Base-by-base conservation (phyloP, 441 rosid genomes). In the Francoa sonchifolia region DNA sequence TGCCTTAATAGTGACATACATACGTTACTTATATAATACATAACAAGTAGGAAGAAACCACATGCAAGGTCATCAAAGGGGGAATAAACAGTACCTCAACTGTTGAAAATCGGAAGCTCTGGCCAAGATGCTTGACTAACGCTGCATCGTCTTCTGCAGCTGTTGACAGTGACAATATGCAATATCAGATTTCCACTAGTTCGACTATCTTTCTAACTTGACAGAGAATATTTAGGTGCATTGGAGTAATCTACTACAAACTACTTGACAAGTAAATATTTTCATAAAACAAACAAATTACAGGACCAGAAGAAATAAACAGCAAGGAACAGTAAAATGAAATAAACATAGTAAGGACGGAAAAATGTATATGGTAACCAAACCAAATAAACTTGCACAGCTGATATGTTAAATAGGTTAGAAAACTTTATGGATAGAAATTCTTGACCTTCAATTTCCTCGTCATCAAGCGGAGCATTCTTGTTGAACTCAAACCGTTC, bases 381-480 rank as follows among this genome's bases (percentile, higher is more conserved):
- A 1, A 23, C 27, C 27, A 3, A 23, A 3, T 23, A 23, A 3
- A 23, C 27, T 23, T 23, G 27, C 27, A 23, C 27, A 23, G 7
- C 27, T 7, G 7, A 23, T 7, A 3, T 23, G 27, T 23, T n/a
- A n/a, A n/a, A n/a, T n/a, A n/a, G n/a, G n/a, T n/a, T n/a, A n/a
- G n/a, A n/a, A n/a, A n/a, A n/a, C n/a, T 37, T 22, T 29, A 18
- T 8, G 18, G 42, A 39, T 34, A 21, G 19, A 42, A 13, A 34
- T 25, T 27, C 45, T 25, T 56, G 51, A 78, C 94, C 95, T 84
- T 74, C 90, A 32, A 74, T 66, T 52, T 84, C 94, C 48, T 81
- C 95, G 35, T 89, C 92, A 49, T 88, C 88, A 48, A 88, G 77
- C 10, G 88, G 88, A 32, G 97, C 95, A 65, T 88, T 88, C 67